Evolutionary conservation across 345 rosid genomes (phyloP), one percentile per base, ranked within the genome.

Genomic region (Orychophragmus violaceus): DNA sequence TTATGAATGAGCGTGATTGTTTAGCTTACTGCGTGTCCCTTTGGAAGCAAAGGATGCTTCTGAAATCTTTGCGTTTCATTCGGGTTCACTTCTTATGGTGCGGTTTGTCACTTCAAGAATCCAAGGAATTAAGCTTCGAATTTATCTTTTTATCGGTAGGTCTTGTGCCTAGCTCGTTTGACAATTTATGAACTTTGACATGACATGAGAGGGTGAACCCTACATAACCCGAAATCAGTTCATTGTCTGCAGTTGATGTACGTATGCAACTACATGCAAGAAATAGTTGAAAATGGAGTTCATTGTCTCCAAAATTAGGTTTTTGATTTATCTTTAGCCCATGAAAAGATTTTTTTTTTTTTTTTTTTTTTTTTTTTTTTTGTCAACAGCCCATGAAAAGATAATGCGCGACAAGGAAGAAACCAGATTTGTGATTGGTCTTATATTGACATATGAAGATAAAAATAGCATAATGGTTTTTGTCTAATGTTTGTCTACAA

Each of bases 401-500:
- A 41, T 54, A 45, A 13, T 24, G 39, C 6, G 48, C n/a, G 57
- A 63, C 75, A 71, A 33, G 39, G 64, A 71, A 54, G 41, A 55
- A 63, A 63, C 74, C 62, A 69, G 53, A 59, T 39, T 21, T 30
- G 18, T 53, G 21, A 17, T 29, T 70, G 45, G 62, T 51, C 54
- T 35, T 59, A 37, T 14, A 37, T 14, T 61, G 74, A 29, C 30
- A 59, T 18, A 35, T 59, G 44, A 25, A 18, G 36, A 52, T 60
- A 41, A 42, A 41, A 42, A 28, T 28, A 62, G 48, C 68, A 53
- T 42, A 32, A 54, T 71, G 75, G 63, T 52, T 42, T 59, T 53
- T 71, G 75, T 63, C 75, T 35, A 45, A 44, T 64, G 58, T 54
- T 24, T 71, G 75, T 62, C 75, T 33, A 33, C 58, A 46, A 62